Percentiles rank a stretch among this genome's conserved stretches.
phyloP scores from a whole-genome alignment of 2,329 filamentous ascomycete species.

The Fusarium metavorans region DNA sequence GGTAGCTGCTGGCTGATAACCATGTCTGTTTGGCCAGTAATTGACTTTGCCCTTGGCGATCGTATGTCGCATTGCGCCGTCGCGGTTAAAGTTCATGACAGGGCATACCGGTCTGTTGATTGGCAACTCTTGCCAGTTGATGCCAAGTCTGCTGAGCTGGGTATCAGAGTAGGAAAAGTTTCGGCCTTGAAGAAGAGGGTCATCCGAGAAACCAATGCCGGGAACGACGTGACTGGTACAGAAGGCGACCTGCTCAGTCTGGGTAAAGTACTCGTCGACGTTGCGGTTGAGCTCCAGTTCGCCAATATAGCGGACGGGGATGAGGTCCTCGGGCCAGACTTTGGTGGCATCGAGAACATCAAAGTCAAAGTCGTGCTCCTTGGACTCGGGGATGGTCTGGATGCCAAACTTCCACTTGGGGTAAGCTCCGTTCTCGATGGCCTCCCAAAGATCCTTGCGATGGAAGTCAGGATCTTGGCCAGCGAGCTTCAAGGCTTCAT shows the following conservation, averaged over 20 bases:
- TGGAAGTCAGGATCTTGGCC: conserved; percentile 87
- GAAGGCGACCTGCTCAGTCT: conserved; percentile 87
- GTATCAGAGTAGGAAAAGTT: conserved; percentile 78
- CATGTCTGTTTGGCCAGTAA: conserved; percentile 71
- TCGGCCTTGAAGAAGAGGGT: conserved; percentile 79
- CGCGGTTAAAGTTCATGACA: conserved; percentile 81
- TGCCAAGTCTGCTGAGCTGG: conserved; percentile 76
- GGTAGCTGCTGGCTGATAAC: conserved; percentile 74
- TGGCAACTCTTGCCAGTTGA: conserved; percentile 82
- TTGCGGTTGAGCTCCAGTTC: conserved; percentile 84
- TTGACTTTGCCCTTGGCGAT: conserved; percentile 77
- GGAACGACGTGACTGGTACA: conserved; percentile 84
- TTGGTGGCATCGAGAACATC: conserved; percentile 89
- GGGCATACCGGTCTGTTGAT: conserved; percentile 82
- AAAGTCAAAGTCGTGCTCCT: conserved; percentile 84
- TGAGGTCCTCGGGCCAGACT: conserved; percentile 82
- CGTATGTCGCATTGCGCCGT: conserved; percentile 78
- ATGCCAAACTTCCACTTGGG: conserved; percentile 87
- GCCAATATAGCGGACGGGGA: conserved; percentile 82
- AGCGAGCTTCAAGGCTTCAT: conserved; percentile 80
- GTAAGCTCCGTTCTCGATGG: conserved; percentile 77
- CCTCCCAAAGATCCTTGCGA: conserved; percentile 79
- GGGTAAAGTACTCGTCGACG: conserved; percentile 83
- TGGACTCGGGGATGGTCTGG: conserved; percentile 78
- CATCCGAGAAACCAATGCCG: conserved; percentile 81